Conservation (phyloP, 176 grass and related monocot species). For the Oryza nivara region DNA sequence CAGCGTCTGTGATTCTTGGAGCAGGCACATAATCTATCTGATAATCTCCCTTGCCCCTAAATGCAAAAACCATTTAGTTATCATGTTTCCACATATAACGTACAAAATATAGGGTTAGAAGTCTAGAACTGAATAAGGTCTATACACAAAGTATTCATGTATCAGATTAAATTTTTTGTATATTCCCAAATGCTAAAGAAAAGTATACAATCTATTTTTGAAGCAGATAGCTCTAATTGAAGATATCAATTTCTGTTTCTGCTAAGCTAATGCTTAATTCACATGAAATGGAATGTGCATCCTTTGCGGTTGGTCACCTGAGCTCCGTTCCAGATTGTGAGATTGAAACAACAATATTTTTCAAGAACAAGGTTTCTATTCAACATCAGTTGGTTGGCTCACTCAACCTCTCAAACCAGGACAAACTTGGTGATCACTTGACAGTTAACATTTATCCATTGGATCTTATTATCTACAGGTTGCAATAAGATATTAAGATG, state of each 20-base stretch:
- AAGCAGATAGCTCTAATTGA: neutral
- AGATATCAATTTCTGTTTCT: conserved; percentile 4
- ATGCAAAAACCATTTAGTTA: conserved; percentile 10
- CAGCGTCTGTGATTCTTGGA: conserved; percentile 92
- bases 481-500: neutral
- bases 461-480: neutral
- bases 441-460: neutral
- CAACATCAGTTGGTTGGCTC: neutral
- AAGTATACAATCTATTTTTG: neutral
- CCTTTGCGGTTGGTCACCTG: neutral
- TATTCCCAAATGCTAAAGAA: neutral
- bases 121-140: neutral
- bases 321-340: neutral
- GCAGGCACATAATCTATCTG: conserved; percentile 93
- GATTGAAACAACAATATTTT: neutral
- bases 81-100: neutral
- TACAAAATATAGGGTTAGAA: neutral
- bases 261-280: neutral
- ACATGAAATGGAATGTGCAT: neutral
- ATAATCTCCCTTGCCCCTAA: conserved; percentile 86
- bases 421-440: neutral
- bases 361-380: neutral
- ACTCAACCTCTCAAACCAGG: neutral
- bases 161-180: neutral
- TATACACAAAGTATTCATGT: neutral